Evolutionary conservation across 257 asterid genomes (phyloP).

Genomic region (Jasminum sambac): DNA sequence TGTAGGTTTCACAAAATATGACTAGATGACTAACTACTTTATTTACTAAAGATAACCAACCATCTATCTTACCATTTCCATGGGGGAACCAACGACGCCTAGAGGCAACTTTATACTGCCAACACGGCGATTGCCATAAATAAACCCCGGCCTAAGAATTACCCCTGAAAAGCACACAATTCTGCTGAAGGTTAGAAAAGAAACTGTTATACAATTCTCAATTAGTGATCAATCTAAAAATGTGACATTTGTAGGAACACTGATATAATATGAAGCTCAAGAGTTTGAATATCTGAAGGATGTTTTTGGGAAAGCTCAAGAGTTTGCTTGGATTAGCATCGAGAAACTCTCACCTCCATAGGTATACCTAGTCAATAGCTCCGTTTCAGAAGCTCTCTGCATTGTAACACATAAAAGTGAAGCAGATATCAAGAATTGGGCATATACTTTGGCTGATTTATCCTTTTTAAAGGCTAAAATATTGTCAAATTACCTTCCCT

Average conservation of each 20-base stretch:
- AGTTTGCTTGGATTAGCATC: neutral
- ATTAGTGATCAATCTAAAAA: neutral
- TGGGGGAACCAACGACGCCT: slow-evolving; percentile 82
- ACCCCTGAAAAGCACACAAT: slow-evolving; percentile 50
- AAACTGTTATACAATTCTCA: neutral
- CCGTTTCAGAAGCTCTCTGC: slow-evolving; percentile 98
- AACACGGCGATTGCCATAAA: slow-evolving; percentile 85
- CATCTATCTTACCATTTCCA: slow-evolving; percentile 75
- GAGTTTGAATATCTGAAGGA: neutral
- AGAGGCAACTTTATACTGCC: slow-evolving; percentile 90
- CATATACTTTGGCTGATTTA: neutral
- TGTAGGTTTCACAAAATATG: no score
- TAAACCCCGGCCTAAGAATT: slow-evolving; percentile 93
- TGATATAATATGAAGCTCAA: neutral
- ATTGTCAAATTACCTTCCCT: slow-evolving; percentile 59
- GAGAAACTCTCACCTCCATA: slow-evolving; percentile 72
- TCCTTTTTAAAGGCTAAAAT: neutral
- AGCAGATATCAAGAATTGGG: neutral
- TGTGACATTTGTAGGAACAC: neutral
- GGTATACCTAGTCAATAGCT: slow-evolving; percentile 76
- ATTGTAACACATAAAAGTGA: slow-evolving; percentile 20
- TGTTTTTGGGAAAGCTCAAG: neutral
- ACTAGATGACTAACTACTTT: neutral
- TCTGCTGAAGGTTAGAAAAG: slow-evolving; percentile 7
- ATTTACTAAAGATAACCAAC: no score